phyloP scores from a whole-genome alignment of 2,329 filamentous ascomycete species.

The Pseudogymnoascus pannorum region DNA sequence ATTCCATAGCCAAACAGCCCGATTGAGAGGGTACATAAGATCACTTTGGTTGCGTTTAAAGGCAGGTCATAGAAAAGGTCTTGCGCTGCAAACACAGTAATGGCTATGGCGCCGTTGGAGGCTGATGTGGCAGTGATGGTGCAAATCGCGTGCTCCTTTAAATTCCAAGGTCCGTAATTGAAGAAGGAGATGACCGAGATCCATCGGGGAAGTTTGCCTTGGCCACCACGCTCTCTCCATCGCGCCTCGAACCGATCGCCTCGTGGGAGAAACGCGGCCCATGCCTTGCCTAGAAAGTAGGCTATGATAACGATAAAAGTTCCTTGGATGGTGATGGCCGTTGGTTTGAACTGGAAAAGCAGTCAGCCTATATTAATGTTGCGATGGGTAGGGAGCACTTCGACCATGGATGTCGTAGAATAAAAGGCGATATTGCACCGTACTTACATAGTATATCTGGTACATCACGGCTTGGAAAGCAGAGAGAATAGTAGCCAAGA shows the following conservation, averaged over 20 bases:
- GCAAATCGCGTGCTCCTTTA: conserved; percentile 50
- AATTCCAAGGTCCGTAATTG: conserved; percentile 43
- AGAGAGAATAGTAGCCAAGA: conserved; percentile 42
- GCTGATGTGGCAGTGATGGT: conserved; percentile 48
- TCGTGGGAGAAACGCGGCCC: conserved; percentile 41
- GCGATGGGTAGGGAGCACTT: background rate
- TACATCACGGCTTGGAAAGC: conserved; percentile 48
- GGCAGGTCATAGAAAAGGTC: conserved; percentile 38
- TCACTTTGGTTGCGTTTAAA: conserved; percentile 33
- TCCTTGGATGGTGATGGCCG: conserved; percentile 38
- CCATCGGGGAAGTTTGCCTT: conserved; percentile 36
- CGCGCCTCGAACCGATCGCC: conserved; percentile 42
- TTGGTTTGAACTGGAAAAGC: conserved; percentile 43
- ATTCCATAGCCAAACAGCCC: conserved; percentile 44
- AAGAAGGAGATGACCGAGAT: conserved; percentile 38
- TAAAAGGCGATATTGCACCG: background rate
- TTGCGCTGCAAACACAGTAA: conserved; percentile 39
- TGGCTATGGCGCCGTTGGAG: conserved; percentile 39
- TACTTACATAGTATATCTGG: conserved; percentile 45
- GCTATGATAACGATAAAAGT: conserved; percentile 52
- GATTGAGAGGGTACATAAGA: conserved; percentile 41
- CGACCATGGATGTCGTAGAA: background rate
- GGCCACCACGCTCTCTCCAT: conserved; percentile 38
- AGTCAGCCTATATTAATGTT: conserved; percentile 11
- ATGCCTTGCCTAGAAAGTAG: conserved; percentile 46